Evolutionary conservation across 1,284 basidiomycete genomes (phyloP), one percentile per base, ranked within the genome.

Genomic region (Sporisorium graminicola): DNA sequence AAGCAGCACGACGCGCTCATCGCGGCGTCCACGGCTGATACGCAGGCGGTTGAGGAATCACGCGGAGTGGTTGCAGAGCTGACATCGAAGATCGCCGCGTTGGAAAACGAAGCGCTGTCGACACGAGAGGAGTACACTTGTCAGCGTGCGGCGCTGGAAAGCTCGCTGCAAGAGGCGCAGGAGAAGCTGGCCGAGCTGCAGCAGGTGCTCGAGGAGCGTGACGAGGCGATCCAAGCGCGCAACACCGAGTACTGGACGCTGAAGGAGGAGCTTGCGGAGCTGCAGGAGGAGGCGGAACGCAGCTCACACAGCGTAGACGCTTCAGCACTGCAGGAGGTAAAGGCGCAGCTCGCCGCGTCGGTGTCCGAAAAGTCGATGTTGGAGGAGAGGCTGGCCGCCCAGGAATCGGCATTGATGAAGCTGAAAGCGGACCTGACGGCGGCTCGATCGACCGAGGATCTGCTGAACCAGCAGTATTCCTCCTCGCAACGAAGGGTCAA

Each of bases 221-320:
- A 77, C 18, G 60, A 8, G 1, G 63, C 63, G 18, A 49, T 77
- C 6, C 20, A 29, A 0, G 13, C 13, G 16, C 66, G 78, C 52
- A 78, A 80, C 53, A 29, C 37, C 0, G 77, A 80, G 26, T 80
- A 70, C 57, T 80, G 78, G 78, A 52, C 54, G 7, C 55, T 76
- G n/a, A 80, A 80, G 37, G 78, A 80, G 56, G 78, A 80, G 59
- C 58, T 80, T 0, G 78, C 77, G 14, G 77, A 73, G 58, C 53
- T 78, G 33, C 76, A 80, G 44, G 78, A 80, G 26, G 50, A 61
- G 10, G 68, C 57, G 0, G 76, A 79, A 40, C 59, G 59, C 4
- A 60, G 65, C 10, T 29, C 33, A 13, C 14, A 31, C 12, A 49
- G 47, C 3, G 3, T 33, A 3, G 31, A 20, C 29, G 14, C 46